Evolutionary conservation across 768 basidiomycete genomes (phyloP).

Genomic region (Tricholoma terreum): DNA sequence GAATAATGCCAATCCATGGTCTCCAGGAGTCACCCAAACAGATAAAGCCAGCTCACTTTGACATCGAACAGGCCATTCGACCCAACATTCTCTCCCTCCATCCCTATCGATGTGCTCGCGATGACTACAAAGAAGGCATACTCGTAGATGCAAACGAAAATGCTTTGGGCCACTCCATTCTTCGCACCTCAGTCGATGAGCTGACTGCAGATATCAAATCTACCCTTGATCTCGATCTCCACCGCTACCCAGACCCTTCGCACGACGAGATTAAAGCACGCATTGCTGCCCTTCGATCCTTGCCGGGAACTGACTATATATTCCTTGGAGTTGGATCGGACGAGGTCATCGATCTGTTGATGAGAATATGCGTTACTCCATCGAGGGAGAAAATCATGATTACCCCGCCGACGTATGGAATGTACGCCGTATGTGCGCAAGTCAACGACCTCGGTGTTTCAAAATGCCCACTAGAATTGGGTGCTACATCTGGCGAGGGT

Average conservation of each 20-base stretch:
- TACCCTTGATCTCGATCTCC: constrained; percentile 52
- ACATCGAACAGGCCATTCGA: constrained; percentile 81
- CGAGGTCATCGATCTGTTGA: constrained; percentile 92
- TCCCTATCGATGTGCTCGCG: constrained; percentile 94
- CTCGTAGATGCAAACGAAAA: constrained; percentile 99
- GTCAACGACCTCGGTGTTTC: constrained; percentile 89
- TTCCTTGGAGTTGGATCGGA: constrained; percentile 97
- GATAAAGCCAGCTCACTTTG: constrained; percentile 73
- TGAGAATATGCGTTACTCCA: constrained; percentile 84
- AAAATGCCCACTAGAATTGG: constrained; percentile 67
- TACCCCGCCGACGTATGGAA: constrained; percentile 96
- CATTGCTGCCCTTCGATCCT: constrained; percentile 67
- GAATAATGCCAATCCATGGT: constrained; percentile 63
- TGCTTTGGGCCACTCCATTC: constrained; percentile 82
- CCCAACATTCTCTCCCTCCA: constrained; percentile 89
- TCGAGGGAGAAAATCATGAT: constrained; percentile 78
- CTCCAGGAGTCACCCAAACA: constrained; percentile 42
- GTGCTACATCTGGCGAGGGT: constrained; percentile 61
- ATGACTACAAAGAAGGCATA: constrained; percentile 90
- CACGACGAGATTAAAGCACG: constrained; percentile 75
- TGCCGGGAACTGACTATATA: constrained; percentile 64
- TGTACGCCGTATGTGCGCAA: constrained; percentile 94
- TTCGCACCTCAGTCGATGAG: constrained; percentile 20
- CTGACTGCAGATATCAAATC: constrained; percentile 34
- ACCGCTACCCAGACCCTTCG: constrained; percentile 94